Evolutionary conservation across 179 eudicot genomes (phyloP).

Genomic region (Monotropa hypopitys): DNA sequence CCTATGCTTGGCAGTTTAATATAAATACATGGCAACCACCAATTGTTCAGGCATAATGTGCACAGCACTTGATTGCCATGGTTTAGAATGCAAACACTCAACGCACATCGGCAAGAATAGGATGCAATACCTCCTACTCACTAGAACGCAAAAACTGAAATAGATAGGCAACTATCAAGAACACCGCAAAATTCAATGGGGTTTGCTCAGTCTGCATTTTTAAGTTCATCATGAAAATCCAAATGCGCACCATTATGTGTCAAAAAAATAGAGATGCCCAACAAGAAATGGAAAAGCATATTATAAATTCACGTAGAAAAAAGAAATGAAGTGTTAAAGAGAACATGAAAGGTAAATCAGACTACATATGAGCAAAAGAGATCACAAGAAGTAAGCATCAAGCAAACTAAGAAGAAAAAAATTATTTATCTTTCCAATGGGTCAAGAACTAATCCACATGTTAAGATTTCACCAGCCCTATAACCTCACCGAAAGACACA

Average conservation of each 20-base stretch:
- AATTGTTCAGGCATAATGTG: neutral
- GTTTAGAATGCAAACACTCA: neutral
- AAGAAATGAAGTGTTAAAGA: neutral
- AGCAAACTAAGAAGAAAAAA: neutral
- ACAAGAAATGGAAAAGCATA: neutral
- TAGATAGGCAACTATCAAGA: neutral
- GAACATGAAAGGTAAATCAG: neutral
- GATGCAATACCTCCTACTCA: neutral
- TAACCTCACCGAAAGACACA: neutral
- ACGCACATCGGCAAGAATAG: neutral
- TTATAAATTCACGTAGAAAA: neutral
- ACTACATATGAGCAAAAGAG: neutral
- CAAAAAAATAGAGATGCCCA: neutral
- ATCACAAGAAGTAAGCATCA: neutral
- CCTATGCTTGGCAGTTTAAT: neutral
- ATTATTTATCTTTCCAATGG: neutral
- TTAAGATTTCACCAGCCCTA: neutral
- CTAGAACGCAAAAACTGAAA: neutral
- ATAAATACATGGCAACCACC: neutral
- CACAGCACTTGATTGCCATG: neutral
- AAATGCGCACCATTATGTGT: neutral
- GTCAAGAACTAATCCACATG: neutral
- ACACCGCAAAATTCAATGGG: neutral
- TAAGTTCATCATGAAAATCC: neutral
- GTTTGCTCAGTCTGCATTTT: too few relatives aligned